Evolutionary conservation across 345 rosid genomes (phyloP), one percentile per base, ranked within the genome.

Genomic region (Firmiana major): DNA sequence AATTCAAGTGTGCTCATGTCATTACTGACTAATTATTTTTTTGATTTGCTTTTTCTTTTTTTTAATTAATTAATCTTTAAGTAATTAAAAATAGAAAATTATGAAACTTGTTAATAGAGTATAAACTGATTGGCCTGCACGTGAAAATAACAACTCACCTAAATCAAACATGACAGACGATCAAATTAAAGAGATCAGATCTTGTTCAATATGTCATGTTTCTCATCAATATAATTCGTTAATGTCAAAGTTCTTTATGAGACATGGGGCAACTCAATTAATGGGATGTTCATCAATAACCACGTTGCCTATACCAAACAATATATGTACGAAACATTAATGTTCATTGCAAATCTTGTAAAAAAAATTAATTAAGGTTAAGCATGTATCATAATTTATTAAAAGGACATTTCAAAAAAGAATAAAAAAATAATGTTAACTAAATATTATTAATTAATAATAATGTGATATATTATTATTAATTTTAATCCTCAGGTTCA

Each of bases 91-190:
- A 42, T 60, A 28, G 2, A 38, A 66, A 66, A 68, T 48, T 7
- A 36, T 1, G n/a, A 43, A 26, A 62, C 48, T 66, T 66, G 48
- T 49, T 78, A 71, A 76, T 55, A 19, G 28, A 22, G 31, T 31
- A 17, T 24, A 54, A 42, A 68, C 40, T n/a, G 40, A 69, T 43
- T 73, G 51, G 57, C 6, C 36, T 24, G 59, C 81, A 63, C 63
- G 78, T 79, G 78, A 79, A 16, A 21, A 6, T 26, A 67, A 73
- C 81, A 77, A 36, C 79, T 77, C 79, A 74, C 60, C 58, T 19
- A 45, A 42, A 59, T 68, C 49, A 51, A 48, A 11, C 5, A 40
- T 46, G 59, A 17, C 71, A 67, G 19, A 67, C 31, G 2, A 60
- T 36, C 16, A 22, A 60, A 8, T 31, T 31, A 31, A 31, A 16